These are phyloP conservation scores for Talaromyces trachyspermus DNA, from an alignment of 495 filamentous ascomycete genomes.

Conservation along the genomic window DNA sequence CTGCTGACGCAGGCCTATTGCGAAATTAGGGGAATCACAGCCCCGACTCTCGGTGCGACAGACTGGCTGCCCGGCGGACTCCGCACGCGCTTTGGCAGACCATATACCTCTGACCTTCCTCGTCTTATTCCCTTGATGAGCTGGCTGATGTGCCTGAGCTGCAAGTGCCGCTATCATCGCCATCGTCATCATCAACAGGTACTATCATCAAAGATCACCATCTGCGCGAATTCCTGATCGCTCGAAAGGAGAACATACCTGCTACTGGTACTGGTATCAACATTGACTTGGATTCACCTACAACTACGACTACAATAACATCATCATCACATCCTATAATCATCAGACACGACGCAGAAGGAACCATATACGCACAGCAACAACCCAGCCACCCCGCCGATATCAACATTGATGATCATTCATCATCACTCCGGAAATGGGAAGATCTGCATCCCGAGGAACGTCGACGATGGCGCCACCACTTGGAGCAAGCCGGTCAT, in stretches of 20 bases:
- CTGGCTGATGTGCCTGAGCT: too few relatives aligned
- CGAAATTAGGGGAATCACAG: slow-evolving; percentile 55
- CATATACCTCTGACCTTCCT: slow-evolving; percentile 22
- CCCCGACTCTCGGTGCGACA: slow-evolving; percentile 49
- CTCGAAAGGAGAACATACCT: too few relatives aligned
- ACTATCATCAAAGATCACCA: too few relatives aligned
- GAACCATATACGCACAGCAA: slow-evolving; percentile 1
- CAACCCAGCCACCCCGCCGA: not conserved
- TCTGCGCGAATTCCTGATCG: too few relatives aligned
- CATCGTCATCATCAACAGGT: not conserved
- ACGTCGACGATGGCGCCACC: slow-evolving; percentile 58
- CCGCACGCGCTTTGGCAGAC: slow-evolving; percentile 23
- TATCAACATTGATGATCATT: slow-evolving; percentile 2
- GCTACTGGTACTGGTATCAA: too few relatives aligned
- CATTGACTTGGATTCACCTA: not conserved
- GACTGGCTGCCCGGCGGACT: slow-evolving; percentile 34
- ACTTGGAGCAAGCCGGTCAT: slow-evolving; percentile 59
- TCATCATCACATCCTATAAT: too few relatives aligned
- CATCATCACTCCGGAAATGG: slow-evolving; percentile 46
- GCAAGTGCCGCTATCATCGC: not conserved
- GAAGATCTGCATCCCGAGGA: slow-evolving; percentile 54
- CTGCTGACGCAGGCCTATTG: slow-evolving; percentile 58
- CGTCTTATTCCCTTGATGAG: too few relatives aligned
- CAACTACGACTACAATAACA: too few relatives aligned
- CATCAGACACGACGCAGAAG: slow-evolving; percentile 2